Percentiles rank a stretch among this genome's conserved stretches.
These are phyloP conservation scores for Pisolithus microcarpus DNA, from an alignment of 768 basidiomycete genomes.

Conservation along the genomic window DNA sequence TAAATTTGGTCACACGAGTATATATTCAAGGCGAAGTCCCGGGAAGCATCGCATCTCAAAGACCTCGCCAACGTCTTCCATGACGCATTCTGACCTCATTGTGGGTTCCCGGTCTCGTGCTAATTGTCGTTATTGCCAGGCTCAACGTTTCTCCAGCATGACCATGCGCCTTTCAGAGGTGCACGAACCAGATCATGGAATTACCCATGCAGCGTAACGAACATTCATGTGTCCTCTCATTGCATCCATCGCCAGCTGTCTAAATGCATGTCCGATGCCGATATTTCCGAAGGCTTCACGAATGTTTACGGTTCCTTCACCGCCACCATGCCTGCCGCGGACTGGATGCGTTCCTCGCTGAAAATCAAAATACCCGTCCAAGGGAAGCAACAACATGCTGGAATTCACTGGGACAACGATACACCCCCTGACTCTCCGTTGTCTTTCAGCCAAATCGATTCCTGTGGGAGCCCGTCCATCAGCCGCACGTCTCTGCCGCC, in stretches of 20 bases:
- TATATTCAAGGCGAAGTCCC: neutral
- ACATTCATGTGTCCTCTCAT: conserved; percentile 20
- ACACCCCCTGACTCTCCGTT: conserved; percentile 25
- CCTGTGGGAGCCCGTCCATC: conserved; percentile 32
- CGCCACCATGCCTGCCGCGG: conserved; percentile 29
- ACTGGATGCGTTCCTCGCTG: conserved; percentile 22
- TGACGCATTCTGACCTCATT: neutral
- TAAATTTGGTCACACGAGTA: neutral
- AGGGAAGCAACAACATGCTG: conserved; percentile 3
- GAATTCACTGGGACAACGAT: conserved; percentile 13
- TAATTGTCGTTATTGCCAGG: neutral
- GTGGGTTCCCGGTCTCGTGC: neutral
- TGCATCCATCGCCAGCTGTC: conserved; percentile 18
- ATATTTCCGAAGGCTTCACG: conserved; percentile 17
- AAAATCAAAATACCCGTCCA: conserved; percentile 12
- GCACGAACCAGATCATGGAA: conserved; percentile 14
- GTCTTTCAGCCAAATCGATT: conserved; percentile 13
- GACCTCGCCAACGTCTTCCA: neutral
- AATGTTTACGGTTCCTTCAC: conserved; percentile 35
- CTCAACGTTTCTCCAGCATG: neutral
- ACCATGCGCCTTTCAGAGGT: neutral
- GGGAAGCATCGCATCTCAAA: neutral
- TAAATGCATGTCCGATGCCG: conserved; percentile 17
- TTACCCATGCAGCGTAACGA: conserved; percentile 15
- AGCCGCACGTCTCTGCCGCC: conserved; percentile 32